A percentile compares a stretch with the other conserved stretches of the same genome.
These are phyloP conservation scores for Cystofilobasidium ferigula DNA, from an alignment of 768 basidiomycete species.

Conservation along the genomic window DNA sequence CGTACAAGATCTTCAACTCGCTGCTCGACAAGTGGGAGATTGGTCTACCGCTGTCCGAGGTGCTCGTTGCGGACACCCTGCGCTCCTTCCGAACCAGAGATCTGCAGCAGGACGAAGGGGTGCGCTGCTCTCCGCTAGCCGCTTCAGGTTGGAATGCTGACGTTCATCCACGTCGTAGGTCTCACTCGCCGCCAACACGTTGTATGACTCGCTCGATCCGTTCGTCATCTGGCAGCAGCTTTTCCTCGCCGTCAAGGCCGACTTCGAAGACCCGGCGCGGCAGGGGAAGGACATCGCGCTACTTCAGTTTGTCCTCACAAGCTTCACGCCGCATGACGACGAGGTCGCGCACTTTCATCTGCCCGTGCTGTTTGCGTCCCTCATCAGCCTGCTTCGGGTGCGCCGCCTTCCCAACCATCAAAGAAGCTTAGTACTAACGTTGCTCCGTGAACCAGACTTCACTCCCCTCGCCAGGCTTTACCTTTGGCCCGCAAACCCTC, in stretches of 20 bases:
- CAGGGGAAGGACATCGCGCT: constrained; percentile 51
- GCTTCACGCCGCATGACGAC: constrained; percentile 72
- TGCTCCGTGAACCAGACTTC: not conserved
- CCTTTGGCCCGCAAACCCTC: not conserved
- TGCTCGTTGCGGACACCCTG: constrained; percentile 67
- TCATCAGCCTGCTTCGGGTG: constrained; percentile 58
- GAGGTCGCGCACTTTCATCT: constrained; percentile 70
- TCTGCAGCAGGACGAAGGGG: constrained; percentile 32
- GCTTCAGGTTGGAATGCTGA: not conserved
- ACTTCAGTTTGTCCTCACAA: constrained; percentile 58
- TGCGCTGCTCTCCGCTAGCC: no score
- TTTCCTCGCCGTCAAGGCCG: constrained; percentile 38
- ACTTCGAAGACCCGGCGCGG: constrained; percentile 17
- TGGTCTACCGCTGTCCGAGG: constrained; percentile 66
- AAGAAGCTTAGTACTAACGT: not conserved
- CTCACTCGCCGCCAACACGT: constrained; percentile 67
- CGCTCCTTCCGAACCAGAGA: constrained; percentile 54
- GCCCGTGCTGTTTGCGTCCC: constrained; percentile 61
- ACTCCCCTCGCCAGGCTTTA: not conserved
- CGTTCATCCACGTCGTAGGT: constrained; percentile 42
- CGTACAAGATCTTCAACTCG: constrained; percentile 93
- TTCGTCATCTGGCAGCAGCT: constrained; percentile 74
- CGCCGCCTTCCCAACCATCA: constrained; percentile 26
- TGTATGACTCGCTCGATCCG: constrained; percentile 74
- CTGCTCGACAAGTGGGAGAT: constrained; percentile 96